phyloP scores from a whole-genome alignment of 176 grass and related monocot species.

The Phragmites australis region DNA sequence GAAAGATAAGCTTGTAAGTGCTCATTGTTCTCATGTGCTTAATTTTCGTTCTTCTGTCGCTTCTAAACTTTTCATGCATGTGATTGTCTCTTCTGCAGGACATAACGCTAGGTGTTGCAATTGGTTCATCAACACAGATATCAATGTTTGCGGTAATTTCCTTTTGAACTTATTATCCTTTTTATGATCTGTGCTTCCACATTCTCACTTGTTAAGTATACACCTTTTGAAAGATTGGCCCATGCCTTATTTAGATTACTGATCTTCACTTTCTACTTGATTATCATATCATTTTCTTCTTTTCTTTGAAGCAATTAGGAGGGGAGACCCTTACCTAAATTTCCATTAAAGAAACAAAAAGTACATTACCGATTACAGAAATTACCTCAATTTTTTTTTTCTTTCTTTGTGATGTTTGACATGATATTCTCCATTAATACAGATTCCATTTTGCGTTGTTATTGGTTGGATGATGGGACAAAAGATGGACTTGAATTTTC shows the following conservation, averaged over 20 bases:
- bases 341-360: constrained; percentile 3
- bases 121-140: constrained; percentile 90
- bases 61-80: constrained; percentile 16
- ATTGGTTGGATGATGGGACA: constrained; percentile 92
- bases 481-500: constrained; percentile 95
- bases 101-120: constrained; percentile 78
- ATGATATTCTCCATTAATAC: constrained; percentile 29
- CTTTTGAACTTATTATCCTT: constrained; percentile 15
- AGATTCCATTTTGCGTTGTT: constrained; percentile 97
- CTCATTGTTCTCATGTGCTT: neutral
- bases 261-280: neutral
- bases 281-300: neutral
- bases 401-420: constrained; percentile 8
- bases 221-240: neutral
- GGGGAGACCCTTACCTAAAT: neutral
- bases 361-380: neutral
- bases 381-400: neutral
- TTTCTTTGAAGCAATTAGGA: neutral
- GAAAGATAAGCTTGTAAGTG: constrained; percentile 87
- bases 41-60: neutral
- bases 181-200: constrained; percentile 2
- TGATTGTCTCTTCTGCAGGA: constrained; percentile 53
- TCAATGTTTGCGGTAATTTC: constrained; percentile 89
- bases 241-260: neutral
- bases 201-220: constrained; percentile 10